These are phyloP conservation scores for Chalciporus piperatus DNA, from an alignment of 768 basidiomycete species.

Conservation along the genomic window DNA sequence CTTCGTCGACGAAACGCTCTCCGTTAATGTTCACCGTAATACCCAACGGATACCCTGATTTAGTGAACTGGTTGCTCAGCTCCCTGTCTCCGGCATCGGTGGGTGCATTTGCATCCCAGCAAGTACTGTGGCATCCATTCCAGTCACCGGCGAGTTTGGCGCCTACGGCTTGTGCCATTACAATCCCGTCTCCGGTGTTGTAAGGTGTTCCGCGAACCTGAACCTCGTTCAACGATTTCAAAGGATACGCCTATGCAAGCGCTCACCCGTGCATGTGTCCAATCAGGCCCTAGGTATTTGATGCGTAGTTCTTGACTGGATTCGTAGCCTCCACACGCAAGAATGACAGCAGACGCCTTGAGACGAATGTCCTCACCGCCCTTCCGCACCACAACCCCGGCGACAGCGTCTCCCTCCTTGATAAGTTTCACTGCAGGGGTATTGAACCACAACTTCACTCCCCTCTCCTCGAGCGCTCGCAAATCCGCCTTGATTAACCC, in stretches of 20 bases:
- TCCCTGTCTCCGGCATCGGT: conserved; percentile 49
- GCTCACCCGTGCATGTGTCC: conserved; percentile 55
- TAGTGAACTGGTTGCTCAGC: conserved; percentile 68
- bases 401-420: conserved; percentile 37
- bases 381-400: conserved; percentile 45
- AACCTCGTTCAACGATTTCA: not conserved
- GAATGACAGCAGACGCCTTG: conserved; percentile 44
- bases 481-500: conserved; percentile 60
- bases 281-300: conserved; percentile 55
- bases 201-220: conserved; percentile 71
- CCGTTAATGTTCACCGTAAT: conserved; percentile 64
- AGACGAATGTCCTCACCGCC: conserved; percentile 38
- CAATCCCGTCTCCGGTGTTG: conserved; percentile 65
- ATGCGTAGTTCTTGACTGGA: conserved; percentile 49
- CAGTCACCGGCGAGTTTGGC: conserved; percentile 64
- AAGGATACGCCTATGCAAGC: not conserved
- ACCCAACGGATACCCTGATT: conserved; percentile 70
- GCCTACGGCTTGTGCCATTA: conserved; percentile 48
- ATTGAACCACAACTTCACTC: conserved; percentile 58
- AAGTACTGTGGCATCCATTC: conserved; percentile 67
- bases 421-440: conserved; percentile 40
- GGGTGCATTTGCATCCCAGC: conserved; percentile 65
- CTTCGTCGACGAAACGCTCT: conserved; percentile 66
- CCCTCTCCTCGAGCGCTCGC: conserved; percentile 44
- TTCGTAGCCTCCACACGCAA: conserved; percentile 70